phyloP scores from a whole-genome alignment of 2,329 filamentous ascomycete species.

The Stachybotrys chlorohalonatus region DNA sequence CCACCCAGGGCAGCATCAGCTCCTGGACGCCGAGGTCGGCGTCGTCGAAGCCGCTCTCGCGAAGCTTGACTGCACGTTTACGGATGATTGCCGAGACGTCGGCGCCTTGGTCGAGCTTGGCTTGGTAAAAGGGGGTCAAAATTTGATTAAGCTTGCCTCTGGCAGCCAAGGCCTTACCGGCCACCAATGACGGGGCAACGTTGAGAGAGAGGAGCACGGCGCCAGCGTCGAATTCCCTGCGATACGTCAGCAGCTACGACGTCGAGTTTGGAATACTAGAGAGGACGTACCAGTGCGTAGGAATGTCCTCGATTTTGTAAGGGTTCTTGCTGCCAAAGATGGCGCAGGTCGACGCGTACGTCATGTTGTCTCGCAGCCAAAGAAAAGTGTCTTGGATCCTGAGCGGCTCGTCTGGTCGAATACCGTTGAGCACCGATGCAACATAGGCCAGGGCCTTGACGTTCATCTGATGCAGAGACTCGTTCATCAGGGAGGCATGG shows the following conservation, averaged over 20 bases:
- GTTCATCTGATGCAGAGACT: constrained; percentile 6
- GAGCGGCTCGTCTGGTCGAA: background rate
- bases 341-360: constrained; percentile 24
- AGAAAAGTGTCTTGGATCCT: constrained; percentile 22
- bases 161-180: constrained; percentile 2
- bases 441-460: background rate
- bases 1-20: constrained; percentile 18
- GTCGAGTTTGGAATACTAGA: no score
- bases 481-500: constrained; percentile 4
- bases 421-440: constrained; percentile 1
- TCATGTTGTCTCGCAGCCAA: constrained; percentile 28
- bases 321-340: constrained; percentile 36
- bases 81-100: constrained; percentile 18
- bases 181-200: background rate
- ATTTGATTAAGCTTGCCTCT: constrained; percentile 16
- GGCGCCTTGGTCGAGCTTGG: constrained; percentile 11
- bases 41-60: constrained; percentile 17
- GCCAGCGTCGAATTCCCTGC: background rate
- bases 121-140: constrained; percentile 20
- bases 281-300: constrained; percentile 25
- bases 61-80: constrained; percentile 14
- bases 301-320: constrained; percentile 11
- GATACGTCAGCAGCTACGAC: background rate
- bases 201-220: constrained; percentile 3
- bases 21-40: constrained; percentile 19